Percentiles rank a stretch among this genome's conserved stretches.
Conservation (phyloP, 1,139 yeast genomes). For the Lodderomyces oxycetoniae region DNA sequence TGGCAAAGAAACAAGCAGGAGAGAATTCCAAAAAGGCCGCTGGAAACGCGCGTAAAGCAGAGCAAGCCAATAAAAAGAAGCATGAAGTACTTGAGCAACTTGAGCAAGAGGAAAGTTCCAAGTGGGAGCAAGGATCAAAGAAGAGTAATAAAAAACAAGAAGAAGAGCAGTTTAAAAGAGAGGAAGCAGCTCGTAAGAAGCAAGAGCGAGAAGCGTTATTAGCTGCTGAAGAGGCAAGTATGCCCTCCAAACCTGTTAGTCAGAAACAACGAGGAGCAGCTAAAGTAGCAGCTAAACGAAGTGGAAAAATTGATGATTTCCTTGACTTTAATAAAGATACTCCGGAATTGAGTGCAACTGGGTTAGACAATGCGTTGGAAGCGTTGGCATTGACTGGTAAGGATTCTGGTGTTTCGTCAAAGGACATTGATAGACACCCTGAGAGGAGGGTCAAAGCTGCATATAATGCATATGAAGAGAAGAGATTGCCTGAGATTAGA, state of each 20-base stretch:
- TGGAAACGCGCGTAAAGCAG: conserved; percentile 71
- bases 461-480: conserved; percentile 63
- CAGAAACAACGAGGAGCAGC: conserved; percentile 67
- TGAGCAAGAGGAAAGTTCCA: conserved; percentile 54
- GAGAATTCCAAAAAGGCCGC: conserved; percentile 64
- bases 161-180: conserved; percentile 55
- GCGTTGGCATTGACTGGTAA: conserved; percentile 63
- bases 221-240: conserved; percentile 59
- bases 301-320: conserved; percentile 64
- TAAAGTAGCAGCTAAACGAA: conserved; percentile 57
- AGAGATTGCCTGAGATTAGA: conserved; percentile 67
- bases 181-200: conserved; percentile 61
- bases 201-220: conserved; percentile 57
- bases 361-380: conserved; percentile 74
- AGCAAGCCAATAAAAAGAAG: conserved; percentile 56
- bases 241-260: conserved; percentile 54
- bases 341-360: conserved; percentile 64
- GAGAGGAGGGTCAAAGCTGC: conserved; percentile 89
- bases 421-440: conserved; percentile 80
- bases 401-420: conserved; percentile 51
- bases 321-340: conserved; percentile 46
- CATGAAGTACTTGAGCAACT: conserved; percentile 46
- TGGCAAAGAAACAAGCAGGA: conserved; percentile 56
- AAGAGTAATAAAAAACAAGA: conserved; percentile 68
- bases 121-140: conserved; percentile 74